Evolutionary conservation across 2,329 filamentous ascomycete species (phyloP).

Genomic region (Zasmidium angulare): DNA sequence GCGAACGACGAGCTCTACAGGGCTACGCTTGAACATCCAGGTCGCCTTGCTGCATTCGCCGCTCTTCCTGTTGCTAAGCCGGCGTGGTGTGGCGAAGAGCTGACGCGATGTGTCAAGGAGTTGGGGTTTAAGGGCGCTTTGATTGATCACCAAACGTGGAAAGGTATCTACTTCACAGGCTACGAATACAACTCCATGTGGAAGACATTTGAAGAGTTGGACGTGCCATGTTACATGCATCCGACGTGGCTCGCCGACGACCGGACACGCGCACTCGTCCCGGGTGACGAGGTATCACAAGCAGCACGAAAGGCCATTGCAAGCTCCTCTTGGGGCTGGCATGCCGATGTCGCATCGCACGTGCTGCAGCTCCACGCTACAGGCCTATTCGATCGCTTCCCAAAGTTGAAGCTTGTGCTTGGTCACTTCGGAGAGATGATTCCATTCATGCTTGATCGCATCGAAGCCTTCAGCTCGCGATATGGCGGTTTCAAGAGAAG

Average conservation of each 20-base stretch:
- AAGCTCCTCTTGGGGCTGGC: constrained; percentile 52
- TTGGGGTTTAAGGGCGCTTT: constrained; percentile 37
- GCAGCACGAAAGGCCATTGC: constrained; percentile 37
- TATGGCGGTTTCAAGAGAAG: constrained; percentile 38
- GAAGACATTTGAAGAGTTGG: constrained; percentile 41
- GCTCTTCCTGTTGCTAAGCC: constrained; percentile 35
- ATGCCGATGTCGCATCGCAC: constrained; percentile 51
- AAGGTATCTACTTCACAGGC: constrained; percentile 37
- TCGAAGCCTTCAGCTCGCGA: constrained; percentile 31
- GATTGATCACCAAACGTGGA: constrained; percentile 35
- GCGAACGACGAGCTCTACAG: constrained; percentile 37
- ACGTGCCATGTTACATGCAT: constrained; percentile 55
- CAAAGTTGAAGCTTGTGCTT: constrained; percentile 55
- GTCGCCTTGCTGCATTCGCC: constrained; percentile 36
- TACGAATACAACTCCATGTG: constrained; percentile 33
- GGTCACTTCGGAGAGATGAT: constrained; percentile 60
- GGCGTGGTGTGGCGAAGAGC: constrained; percentile 33
- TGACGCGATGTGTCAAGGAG: constrained; percentile 33
- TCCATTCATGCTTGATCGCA: constrained; percentile 57
- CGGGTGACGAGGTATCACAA: constrained; percentile 35
- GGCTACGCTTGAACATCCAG: constrained; percentile 27
- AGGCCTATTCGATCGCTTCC: constrained; percentile 57
- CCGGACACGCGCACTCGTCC: constrained; percentile 33
- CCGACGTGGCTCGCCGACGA: constrained; percentile 44
- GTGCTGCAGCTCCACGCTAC: constrained; percentile 52